These are phyloP conservation scores for Fagopyrum esculentum DNA, from an alignment of 148 eudicot genomes.

Conservation along the genomic window DNA sequence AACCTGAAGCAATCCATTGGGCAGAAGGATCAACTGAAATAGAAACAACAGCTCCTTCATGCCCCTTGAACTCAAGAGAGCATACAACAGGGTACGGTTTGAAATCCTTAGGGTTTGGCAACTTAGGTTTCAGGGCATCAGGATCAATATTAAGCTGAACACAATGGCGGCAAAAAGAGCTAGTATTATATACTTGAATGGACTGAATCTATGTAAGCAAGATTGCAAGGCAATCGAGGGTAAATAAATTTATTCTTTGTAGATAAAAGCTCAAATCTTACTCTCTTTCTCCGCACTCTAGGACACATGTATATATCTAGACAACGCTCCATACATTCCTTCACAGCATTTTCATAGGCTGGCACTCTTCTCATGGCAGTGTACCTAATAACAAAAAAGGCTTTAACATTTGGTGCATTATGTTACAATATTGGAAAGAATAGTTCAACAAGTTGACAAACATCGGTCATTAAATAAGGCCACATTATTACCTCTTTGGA, in stretches of 20 bases:
- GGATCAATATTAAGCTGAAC: slow-evolving; percentile 87
- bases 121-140: slow-evolving; percentile 79
- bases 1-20: slow-evolving; percentile 97
- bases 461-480: neutral
- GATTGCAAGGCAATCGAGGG: neutral
- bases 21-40: slow-evolving; percentile 79
- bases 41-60: slow-evolving; percentile 67
- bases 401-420: neutral
- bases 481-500: slow-evolving; percentile 51
- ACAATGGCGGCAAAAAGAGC: neutral
- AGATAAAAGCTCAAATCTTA: slow-evolving; percentile 30
- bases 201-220: neutral
- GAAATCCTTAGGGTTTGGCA: slow-evolving; percentile 79
- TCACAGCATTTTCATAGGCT: slow-evolving; percentile 66
- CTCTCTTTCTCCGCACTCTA: slow-evolving; percentile 76
- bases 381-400: slow-evolving; percentile 34
- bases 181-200: neutral
- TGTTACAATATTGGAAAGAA: neutral
- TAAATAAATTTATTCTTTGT: neutral
- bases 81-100: slow-evolving; percentile 79
- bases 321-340: slow-evolving; percentile 73
- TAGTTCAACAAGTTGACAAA: neutral
- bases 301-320: slow-evolving; percentile 91
- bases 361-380: slow-evolving; percentile 80
- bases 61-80: slow-evolving; percentile 87